Evolutionary conservation across 2,329 filamentous ascomycete genomes (phyloP), one percentile per base, ranked within the genome.

Genomic region (Alternaria triticimaculans): DNA sequence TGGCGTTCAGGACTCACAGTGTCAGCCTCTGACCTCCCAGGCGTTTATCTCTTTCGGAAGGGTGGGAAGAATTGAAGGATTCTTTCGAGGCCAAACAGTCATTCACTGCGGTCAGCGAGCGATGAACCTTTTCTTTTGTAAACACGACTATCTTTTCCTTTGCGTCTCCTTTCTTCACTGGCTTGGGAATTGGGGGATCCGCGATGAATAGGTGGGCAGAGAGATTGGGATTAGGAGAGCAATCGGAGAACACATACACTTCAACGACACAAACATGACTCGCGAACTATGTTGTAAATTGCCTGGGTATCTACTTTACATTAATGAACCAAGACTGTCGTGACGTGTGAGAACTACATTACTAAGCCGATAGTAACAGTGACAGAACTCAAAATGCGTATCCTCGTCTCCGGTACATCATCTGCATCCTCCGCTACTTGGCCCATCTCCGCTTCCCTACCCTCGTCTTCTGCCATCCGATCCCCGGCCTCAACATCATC

Each of bases 401-500:
- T 77, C 66, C 82, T 75, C 58, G 80, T 81, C 70, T 83, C 81
- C 0, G 80, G 80, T 2, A 82, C 61, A 20, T 77, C 77, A 18
- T 79, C 77, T 45, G 68, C 58, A 9, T 63, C 63, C 12, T 45
- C 72, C 44, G 55, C 72, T 46, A 25, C 67, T 54, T 67, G 59
- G 66, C 74, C 63, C 41, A 55, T 44, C 57, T 43, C 58, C 44
- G 41, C 51, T 55, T 55, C 55, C 6, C 50, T 44, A 61, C 48
- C 51, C n/a, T 41, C 58, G 14, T 64, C 62, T 14, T 41, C 51
- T 8, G 58, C 65, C n/a, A 37, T 45, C 11, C 14, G 44, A 43
- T 25, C 33, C 49, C 20, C 49, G 45, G 74, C 69, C 43, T 88
- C 81, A 28, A 93, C 81, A 76, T 93, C 90, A 73, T 94, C 91